These are phyloP conservation scores for Beta corolliflora DNA, from an alignment of 179 eudicot genomes.

Conservation along the genomic window DNA sequence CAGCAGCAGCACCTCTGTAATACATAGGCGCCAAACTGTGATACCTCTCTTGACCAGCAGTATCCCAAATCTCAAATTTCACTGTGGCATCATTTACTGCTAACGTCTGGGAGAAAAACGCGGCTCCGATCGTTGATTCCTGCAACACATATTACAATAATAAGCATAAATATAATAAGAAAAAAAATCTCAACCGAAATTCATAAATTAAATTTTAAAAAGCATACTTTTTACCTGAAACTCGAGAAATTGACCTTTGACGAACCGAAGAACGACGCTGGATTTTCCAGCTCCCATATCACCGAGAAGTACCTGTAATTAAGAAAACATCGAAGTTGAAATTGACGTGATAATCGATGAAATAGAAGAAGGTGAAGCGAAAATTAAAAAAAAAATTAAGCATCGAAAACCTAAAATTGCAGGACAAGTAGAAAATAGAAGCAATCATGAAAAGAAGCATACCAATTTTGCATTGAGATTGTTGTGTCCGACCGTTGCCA, in stretches of 20 bases:
- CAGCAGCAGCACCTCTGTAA: slow-evolving; percentile 98
- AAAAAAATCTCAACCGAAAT: background rate
- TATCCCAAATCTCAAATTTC: slow-evolving; percentile 99
- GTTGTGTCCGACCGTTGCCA: slow-evolving; percentile 78
- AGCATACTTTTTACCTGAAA: slow-evolving; percentile 56
- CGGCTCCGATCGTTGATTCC: slow-evolving; percentile 99
- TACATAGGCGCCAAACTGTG: slow-evolving; percentile 99
- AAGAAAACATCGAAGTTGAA: background rate
- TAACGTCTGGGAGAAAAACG: slow-evolving; percentile 92
- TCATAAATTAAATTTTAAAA: background rate
- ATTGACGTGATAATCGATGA: background rate
- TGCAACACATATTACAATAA: slow-evolving; percentile 17
- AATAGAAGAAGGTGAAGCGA: background rate
- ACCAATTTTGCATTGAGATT: slow-evolving; percentile 77
- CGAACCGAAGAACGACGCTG: slow-evolving; percentile 77
- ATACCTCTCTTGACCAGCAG: slow-evolving; percentile 98
- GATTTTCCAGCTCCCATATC: slow-evolving; percentile 93
- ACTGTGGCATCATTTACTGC: slow-evolving; percentile 87
- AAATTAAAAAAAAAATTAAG: background rate
- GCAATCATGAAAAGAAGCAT: background rate
- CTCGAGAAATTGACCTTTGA: slow-evolving; percentile 87
- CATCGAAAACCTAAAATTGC: slow-evolving; percentile 4
- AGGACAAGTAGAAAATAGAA: background rate
- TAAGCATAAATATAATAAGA: background rate
- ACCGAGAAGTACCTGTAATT: slow-evolving; percentile 66